Conservation (phyloP, 108 stramenopile species). For the Nannochloropsis oceanica region DNA sequence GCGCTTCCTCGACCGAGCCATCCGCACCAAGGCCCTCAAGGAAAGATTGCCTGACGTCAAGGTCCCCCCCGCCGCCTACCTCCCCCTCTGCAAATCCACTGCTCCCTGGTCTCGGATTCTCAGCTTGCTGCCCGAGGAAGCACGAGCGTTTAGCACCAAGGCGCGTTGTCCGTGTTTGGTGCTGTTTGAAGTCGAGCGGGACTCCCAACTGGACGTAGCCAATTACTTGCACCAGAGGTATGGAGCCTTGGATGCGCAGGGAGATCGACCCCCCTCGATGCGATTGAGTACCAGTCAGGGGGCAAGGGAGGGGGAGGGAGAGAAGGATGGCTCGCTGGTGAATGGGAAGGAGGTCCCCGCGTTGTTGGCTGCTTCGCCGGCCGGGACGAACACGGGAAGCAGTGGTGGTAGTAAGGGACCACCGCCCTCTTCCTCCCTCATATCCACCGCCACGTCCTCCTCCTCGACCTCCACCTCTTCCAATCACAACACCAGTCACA, state of each 20-base stretch:
- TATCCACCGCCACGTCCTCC: background rate
- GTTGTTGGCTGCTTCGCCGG: background rate
- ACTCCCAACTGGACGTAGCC: conserved; percentile 74
- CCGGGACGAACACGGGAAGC: background rate
- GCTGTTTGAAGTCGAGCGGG: conserved; percentile 62
- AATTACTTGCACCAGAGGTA: conserved; percentile 63
- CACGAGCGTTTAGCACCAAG: conserved; percentile 85
- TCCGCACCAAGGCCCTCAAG: conserved; percentile 47
- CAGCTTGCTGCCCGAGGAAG: conserved; percentile 55
- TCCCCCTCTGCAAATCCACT: conserved; percentile 74
- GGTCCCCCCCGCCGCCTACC: conserved; percentile 67
- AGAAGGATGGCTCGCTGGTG: background rate
- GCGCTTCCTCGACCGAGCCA: conserved; percentile 60
- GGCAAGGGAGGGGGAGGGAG: background rate
- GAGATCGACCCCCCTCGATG: background rate
- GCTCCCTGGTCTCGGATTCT: conserved; percentile 69
- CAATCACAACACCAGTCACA: background rate
- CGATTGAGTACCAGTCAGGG: background rate
- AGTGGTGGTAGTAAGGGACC: background rate
- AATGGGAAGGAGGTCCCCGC: too few species aligned
- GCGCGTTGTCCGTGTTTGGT: conserved; percentile 85
- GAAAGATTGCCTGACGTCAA: conserved; percentile 44
- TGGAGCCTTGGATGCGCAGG: background rate
- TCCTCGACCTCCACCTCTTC: background rate
- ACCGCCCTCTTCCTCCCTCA: background rate